Percentiles rank a stretch among this genome's conserved stretches.
phyloP scores from a whole-genome alignment of 352 stramenopile species.

The Phytophthora cryptogea region DNA sequence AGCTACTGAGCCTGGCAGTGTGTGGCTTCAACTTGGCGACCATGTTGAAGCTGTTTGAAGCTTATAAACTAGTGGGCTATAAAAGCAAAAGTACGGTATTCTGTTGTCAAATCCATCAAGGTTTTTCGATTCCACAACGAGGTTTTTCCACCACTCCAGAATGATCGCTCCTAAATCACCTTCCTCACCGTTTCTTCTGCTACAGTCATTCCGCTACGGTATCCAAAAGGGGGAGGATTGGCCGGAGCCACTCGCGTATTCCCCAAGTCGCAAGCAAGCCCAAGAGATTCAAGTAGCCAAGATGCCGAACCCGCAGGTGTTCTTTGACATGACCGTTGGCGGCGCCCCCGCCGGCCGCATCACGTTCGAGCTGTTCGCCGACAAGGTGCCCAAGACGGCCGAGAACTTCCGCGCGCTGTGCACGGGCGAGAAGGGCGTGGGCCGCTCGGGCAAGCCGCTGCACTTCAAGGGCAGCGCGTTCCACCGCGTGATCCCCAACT shows the following conservation, averaged over 20 bases:
- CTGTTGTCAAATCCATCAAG: constrained; percentile 25
- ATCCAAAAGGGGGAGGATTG: constrained; percentile 9
- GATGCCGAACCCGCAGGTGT: constrained; percentile 94
- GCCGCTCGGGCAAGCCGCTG: constrained; percentile 73
- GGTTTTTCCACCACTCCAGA: constrained; percentile 19
- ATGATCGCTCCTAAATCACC: background rate
- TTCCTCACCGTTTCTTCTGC: background rate
- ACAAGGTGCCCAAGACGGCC: constrained; percentile 93
- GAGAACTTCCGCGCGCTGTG: constrained; percentile 99
- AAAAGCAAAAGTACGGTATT: constrained; percentile 17
- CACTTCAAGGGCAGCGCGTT: constrained; percentile 90
- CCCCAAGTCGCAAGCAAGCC: constrained; percentile 37
- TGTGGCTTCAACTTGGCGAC: constrained; percentile 49
- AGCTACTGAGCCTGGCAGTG: constrained; percentile 2
- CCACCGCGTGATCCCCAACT: constrained; percentile 93
- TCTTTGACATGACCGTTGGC: constrained; percentile 98
- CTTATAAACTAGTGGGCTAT: background rate
- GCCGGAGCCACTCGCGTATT: constrained; percentile 35
- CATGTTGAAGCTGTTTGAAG: constrained; percentile 23
- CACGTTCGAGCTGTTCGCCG: constrained; percentile 81
- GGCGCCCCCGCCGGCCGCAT: constrained; percentile 92
- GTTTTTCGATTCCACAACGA: constrained; percentile 21
- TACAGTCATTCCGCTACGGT: constrained; percentile 4
- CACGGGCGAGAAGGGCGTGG: constrained; percentile 96
- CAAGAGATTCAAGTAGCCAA: constrained; percentile 23